Percentiles rank a stretch among this genome's conserved stretches.
phyloP scores from a whole-genome alignment of 805 yeast species.

The Lipomyces kockii region DNA sequence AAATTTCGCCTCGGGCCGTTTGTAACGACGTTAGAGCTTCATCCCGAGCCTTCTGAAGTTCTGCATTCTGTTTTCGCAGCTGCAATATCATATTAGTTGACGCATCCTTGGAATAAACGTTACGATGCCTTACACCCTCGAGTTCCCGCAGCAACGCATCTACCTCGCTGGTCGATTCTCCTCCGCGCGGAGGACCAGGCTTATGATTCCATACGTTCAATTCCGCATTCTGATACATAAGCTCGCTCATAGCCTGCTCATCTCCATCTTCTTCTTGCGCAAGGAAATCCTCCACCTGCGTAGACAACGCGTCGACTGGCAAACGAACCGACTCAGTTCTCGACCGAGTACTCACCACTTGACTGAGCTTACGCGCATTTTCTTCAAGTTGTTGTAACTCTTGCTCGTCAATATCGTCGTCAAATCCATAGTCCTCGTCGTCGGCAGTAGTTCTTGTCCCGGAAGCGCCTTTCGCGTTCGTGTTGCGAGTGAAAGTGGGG shows the following conservation, averaged over 20 bases:
- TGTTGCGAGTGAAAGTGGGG: background rate
- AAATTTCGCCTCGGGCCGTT: slow-evolving; percentile 76
- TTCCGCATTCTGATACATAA: background rate
- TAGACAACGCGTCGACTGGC: background rate
- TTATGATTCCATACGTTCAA: background rate
- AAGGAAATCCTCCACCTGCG: slow-evolving; percentile 1
- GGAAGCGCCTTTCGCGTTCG: background rate
- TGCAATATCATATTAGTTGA: background rate
- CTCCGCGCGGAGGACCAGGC: background rate
- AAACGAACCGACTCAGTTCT: background rate
- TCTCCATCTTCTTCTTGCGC: slow-evolving; percentile 28
- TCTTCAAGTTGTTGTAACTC: slow-evolving; percentile 29
- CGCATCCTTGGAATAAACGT: background rate
- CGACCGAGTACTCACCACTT: slow-evolving; percentile 2
- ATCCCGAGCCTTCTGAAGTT: slow-evolving; percentile 34
- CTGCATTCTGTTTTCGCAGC: slow-evolving; percentile 17
- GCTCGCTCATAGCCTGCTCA: slow-evolving; percentile 18
- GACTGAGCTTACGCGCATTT: slow-evolving; percentile 8
- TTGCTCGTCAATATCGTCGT: slow-evolving; percentile 39
- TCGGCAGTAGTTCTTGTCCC: background rate
- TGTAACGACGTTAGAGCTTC: slow-evolving; percentile 48
- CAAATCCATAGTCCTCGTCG: slow-evolving; percentile 27
- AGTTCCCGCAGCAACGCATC: background rate
- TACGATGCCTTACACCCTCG: background rate
- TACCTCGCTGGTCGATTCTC: background rate